Evolutionary conservation across 2,329 filamentous ascomycete species (phyloP), one percentile per base, ranked within the genome.

Genomic region (Fusarium bulbicola): DNA sequence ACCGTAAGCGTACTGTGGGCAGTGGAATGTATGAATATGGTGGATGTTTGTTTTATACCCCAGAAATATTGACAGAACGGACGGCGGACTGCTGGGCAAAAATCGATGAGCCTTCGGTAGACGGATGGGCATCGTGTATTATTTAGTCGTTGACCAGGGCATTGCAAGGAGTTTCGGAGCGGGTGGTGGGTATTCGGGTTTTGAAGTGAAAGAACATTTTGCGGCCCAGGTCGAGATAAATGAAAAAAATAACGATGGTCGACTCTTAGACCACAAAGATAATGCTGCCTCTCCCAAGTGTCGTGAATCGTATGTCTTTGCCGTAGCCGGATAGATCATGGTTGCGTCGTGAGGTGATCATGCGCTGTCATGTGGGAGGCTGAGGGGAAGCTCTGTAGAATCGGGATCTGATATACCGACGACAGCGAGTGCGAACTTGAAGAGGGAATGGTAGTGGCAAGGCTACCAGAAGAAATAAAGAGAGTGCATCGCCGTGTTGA

Each of bases 141-240:
- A 77, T 77, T 77, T 62, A 70, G 63, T 76, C 73, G 73, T 73
- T 77, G 73, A 70, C 70, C 58, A 68, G 72, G 77, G 72, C 79
- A 80, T 81, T 81, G 81, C 81, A 76, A 64, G 81, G 81, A 82
- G 81, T 82, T 80, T 76, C n/a, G 78, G 79, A 78, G 78, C 80
- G 72, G 70, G 64, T 64, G 72, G 63, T 73, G 59, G 70, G 60
- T 71, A 63, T 73, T 74, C 60, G 73, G 75, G 73, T 67, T 76
- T 76, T 75, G 76, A 76, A 63, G 74, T 72, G 59, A 70, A 69
- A 63, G 76, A 76, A 70, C 74, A 57, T 64, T 73, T 46, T 63
- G 66, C 66, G 74, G 73, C 71, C 76, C 70, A 71, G 58, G 67
- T 73, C 74, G 62, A 76, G 62, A 65, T 42, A 78, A 72, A 72